phyloP scores from a whole-genome alignment of 2,329 filamentous ascomycete genomes.

The Pseudopyrenochaeta lycopersici region DNA sequence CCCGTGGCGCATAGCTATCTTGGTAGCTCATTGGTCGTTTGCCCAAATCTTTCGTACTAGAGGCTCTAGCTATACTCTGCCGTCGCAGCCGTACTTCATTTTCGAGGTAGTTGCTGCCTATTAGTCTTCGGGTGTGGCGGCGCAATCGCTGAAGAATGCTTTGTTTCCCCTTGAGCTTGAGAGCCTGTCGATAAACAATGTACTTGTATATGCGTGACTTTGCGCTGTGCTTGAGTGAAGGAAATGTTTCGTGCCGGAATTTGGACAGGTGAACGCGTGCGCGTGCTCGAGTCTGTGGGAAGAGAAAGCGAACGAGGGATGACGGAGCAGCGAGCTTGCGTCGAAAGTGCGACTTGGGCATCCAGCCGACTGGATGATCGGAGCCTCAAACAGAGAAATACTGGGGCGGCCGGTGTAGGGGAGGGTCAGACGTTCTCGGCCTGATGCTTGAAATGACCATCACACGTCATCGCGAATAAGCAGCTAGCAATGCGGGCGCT shows the following conservation, averaged over 20 bases:
- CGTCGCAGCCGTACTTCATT: conserved; percentile 43
- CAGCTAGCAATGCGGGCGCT: conserved; percentile 8
- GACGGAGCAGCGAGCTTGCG: conserved; percentile 40
- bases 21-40: conserved; percentile 41
- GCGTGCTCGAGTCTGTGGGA: conserved; percentile 70
- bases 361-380: conserved; percentile 31
- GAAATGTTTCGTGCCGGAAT: conserved; percentile 79
- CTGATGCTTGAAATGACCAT: conserved; percentile 15
- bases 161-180: conserved; percentile 38
- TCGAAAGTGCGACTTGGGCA: conserved; percentile 44
- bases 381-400: conserved; percentile 2
- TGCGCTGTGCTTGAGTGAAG: conserved; percentile 72
- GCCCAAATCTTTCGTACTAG: conserved; percentile 31
- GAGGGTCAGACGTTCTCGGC: background rate
- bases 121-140: conserved; percentile 41
- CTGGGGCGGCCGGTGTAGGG: background rate
- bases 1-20: conserved; percentile 52
- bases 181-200: conserved; percentile 69
- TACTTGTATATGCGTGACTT: conserved; percentile 82
- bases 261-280: conserved; percentile 72
- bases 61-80: conserved; percentile 40
- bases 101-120: conserved; percentile 39
- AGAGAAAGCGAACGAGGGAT: conserved; percentile 70
- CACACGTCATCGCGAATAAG: conserved; percentile 25
- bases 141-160: conserved; percentile 43